Percentiles rank a stretch among this genome's conserved stretches.
Evolutionary conservation across 768 basidiomycete species (phyloP).

Genomic region (Phlebiopsis flavidoalba): DNA sequence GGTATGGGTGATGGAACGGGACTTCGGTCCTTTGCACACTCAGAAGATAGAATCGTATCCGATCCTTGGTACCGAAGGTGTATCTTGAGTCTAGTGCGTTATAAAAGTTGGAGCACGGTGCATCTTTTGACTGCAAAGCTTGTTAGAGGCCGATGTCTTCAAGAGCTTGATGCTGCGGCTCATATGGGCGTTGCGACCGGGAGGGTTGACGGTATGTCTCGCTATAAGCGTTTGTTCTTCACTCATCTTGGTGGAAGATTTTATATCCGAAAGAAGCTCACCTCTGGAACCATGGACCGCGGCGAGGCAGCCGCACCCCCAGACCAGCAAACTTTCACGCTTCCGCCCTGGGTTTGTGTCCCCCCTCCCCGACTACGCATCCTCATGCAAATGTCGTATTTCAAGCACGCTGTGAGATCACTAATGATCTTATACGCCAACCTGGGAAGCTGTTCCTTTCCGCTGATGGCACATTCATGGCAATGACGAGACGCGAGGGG

Average conservation of each 20-base stretch:
- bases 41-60: neutral
- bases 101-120: neutral
- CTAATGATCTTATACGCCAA: neutral
- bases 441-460: neutral
- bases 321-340: constrained; percentile 28
- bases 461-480: neutral
- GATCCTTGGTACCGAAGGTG: neutral
- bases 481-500: neutral
- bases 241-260: neutral
- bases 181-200: neutral
- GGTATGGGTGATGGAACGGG: neutral
- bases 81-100: neutral
- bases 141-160: neutral
- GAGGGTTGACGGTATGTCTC: neutral
- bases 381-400: constrained; percentile 25
- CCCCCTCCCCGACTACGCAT: constrained; percentile 14
- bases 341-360: constrained; percentile 24
- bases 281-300: constrained; percentile 18
- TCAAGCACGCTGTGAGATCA: constrained; percentile 31
- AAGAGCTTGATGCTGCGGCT: neutral
- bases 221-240: neutral
- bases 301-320: constrained; percentile 22
- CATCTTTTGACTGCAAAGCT: neutral
- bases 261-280: neutral
- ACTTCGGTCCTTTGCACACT: neutral